A percentile compares a stretch with the other conserved stretches of the same genome.
Evolutionary conservation across 2,329 filamentous ascomycete genomes (phyloP).

Genomic region (Xylaria sp.): DNA sequence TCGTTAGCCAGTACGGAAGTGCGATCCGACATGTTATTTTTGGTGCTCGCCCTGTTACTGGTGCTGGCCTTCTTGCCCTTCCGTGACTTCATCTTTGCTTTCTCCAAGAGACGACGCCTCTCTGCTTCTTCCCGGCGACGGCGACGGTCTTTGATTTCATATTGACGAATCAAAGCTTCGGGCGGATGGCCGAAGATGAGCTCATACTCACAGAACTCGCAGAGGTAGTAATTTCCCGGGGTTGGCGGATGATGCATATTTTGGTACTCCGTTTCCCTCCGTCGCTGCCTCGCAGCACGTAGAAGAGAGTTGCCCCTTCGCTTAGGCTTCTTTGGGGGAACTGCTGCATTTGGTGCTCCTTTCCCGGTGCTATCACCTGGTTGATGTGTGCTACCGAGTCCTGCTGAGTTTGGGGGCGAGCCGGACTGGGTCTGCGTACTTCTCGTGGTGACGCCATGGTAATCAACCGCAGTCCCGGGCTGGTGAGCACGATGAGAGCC

Average conservation of each 20-base stretch:
- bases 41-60: slow-evolving; percentile 71
- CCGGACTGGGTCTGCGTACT: slow-evolving; percentile 36
- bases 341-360: slow-evolving; percentile 52
- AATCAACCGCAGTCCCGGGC: slow-evolving; percentile 34
- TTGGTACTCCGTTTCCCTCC: slow-evolving; percentile 78
- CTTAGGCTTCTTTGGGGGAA: slow-evolving; percentile 68
- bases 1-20: slow-evolving; percentile 39
- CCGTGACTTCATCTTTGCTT: slow-evolving; percentile 91
- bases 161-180: slow-evolving; percentile 84
- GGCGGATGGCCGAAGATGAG: slow-evolving; percentile 91
- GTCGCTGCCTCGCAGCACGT: slow-evolving; percentile 79
- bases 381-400: slow-evolving; percentile 36
- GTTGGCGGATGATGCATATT: slow-evolving; percentile 80
- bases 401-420: slow-evolving; percentile 34
- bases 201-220: slow-evolving; percentile 98
- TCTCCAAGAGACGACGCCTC: slow-evolving; percentile 84
- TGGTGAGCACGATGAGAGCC: slow-evolving; percentile 44
- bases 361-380: slow-evolving; percentile 52
- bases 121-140: slow-evolving; percentile 87
- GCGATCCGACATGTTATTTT: slow-evolving; percentile 53
- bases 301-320: slow-evolving; percentile 78
- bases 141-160: slow-evolving; percentile 92
- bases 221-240: slow-evolving; percentile 86
- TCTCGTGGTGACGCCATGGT: slow-evolving; percentile 35
- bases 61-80: slow-evolving; percentile 84